Conservation (phyloP, 2,329 filamentous ascomycete species). For the Penicillium sp. region DNA sequence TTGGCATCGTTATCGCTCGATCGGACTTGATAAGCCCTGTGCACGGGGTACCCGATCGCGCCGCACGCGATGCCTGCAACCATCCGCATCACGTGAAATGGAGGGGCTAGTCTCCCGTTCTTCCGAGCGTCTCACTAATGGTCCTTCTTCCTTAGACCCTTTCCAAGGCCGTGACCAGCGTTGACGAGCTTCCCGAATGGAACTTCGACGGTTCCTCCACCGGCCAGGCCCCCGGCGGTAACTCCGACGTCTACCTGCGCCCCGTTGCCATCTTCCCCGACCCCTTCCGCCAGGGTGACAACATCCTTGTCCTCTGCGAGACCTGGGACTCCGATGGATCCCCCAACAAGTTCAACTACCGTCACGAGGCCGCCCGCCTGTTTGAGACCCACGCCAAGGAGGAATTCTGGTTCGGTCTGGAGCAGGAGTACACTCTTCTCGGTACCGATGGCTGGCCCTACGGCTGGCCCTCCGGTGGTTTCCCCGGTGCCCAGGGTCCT, state of each 20-base stretch:
- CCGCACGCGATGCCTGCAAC: slow-evolving; percentile 27
- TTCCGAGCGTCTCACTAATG: slow-evolving; percentile 11
- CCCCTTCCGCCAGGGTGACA: slow-evolving; percentile 84
- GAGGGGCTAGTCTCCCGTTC: slow-evolving; percentile 1
- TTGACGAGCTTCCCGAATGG: slow-evolving; percentile 73
- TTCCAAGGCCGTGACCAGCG: slow-evolving; percentile 54
- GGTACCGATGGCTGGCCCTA: slow-evolving; percentile 84
- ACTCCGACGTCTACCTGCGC: slow-evolving; percentile 96
- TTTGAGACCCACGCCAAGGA: slow-evolving; percentile 84
- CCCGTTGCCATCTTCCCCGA: slow-evolving; percentile 87
- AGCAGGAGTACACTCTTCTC: slow-evolving; percentile 96
- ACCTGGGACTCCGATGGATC: slow-evolving; percentile 92
- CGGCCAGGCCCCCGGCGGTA: slow-evolving; percentile 86
- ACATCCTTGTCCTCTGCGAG: slow-evolving; percentile 92
- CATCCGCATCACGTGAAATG: slow-evolving; percentile 30
- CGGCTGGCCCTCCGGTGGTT: slow-evolving; percentile 85
- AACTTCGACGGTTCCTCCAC: slow-evolving; percentile 90
- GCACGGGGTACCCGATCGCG: slow-evolving; percentile 22
- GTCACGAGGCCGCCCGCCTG: slow-evolving; percentile 83
- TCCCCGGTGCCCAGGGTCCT: slow-evolving; percentile 87
- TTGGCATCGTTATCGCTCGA: slow-evolving; percentile 1
- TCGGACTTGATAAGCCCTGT: slow-evolving; percentile 26
- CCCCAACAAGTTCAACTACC: slow-evolving; percentile 98
- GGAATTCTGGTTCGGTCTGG: slow-evolving; percentile 95
- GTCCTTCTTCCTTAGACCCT: slow-evolving; percentile 55